Evolutionary conservation across 2,329 filamentous ascomycete species (phyloP), one percentile per base, ranked within the genome.

Genomic region (Clonostachys rhizophaga): DNA sequence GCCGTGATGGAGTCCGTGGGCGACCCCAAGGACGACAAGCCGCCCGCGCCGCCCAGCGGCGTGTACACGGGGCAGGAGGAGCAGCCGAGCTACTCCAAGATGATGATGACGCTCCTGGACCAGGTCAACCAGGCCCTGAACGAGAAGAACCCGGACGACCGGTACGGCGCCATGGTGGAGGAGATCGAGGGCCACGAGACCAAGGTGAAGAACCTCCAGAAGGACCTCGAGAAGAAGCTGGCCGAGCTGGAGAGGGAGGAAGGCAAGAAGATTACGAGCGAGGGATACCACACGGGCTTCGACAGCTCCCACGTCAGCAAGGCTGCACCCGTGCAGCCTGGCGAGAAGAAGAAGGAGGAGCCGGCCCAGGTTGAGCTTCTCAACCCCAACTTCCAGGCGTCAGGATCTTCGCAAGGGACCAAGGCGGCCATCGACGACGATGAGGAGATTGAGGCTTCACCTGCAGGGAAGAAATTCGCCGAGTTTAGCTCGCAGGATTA

Each of bases 21-120:
- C 47, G 81, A 86, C 53, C 77, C 84, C 42, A 80, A 86, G 49
- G 88, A 95, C 58, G 83, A 90, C 61, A 81, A 82, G 51, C 88
- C 90, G 5, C 84, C 87, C 9, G 76, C 80, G 44, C 76, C 87
- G 20, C 91, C 91, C 2, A 85, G 84, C 54, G 91, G 89, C 42
- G 86, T 96, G 30, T 86, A 95, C 61, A 76, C 78, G 40, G 77
- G 89, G 47, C 83, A 86, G 56, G 81, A 87, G 63, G 83, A 78
- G 59, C 82, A 89, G 57, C 89, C 89, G 1, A 87, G 85, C 13
- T 99, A 96, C 63, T 94, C 90, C 37, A 90, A 95, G 74, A 99
- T 99, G 94, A 91, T 99, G 87, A 89, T 89, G n/a, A 83, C 86
- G n/a, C 69, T 99, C 58, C 79, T 97, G 17, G 94, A 99, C 59